These are phyloP conservation scores for Gnaphalium uliginosum DNA, from an alignment of 129 eudicot species.

Conservation along the genomic window DNA sequence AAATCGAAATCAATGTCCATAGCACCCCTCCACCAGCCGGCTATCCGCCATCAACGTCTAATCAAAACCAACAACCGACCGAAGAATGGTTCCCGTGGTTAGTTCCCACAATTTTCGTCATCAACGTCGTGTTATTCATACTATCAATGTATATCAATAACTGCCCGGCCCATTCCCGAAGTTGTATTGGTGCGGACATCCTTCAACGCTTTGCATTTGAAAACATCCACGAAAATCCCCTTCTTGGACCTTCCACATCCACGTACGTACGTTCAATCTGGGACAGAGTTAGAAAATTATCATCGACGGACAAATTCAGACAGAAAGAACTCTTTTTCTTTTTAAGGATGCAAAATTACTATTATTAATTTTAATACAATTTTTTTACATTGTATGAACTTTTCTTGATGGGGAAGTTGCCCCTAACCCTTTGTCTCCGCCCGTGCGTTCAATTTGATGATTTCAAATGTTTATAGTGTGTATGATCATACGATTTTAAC, in stretches of 20 bases:
- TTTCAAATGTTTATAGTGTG: not conserved
- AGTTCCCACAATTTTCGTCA: slow-evolving; percentile 46
- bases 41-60: not conserved
- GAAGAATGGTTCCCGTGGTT: slow-evolving; percentile 63
- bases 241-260: slow-evolving; percentile 77
- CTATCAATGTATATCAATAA: slow-evolving; percentile 55
- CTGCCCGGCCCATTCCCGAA: slow-evolving; percentile 48
- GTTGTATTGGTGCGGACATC: slow-evolving; percentile 41
- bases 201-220: slow-evolving; percentile 69
- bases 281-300: too few species aligned
- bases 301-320: too few species aligned
- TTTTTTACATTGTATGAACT: too few species aligned
- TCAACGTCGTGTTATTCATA: slow-evolving; percentile 47
- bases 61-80: not conserved
- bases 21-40: slow-evolving; percentile 16
- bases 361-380: too few species aligned
- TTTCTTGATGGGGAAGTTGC: too few species aligned
- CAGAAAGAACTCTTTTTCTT: too few species aligned
- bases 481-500: too few species aligned
- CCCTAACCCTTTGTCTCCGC: too few species aligned
- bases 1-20: slow-evolving; percentile 38
- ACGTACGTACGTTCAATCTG: slow-evolving; percentile 65
- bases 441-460: not conserved
- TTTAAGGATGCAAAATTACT: too few species aligned
- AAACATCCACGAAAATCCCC: slow-evolving; percentile 59